Evolutionary conservation across 306 rosid genomes (phyloP).

Genomic region (Pueraria montana): DNA sequence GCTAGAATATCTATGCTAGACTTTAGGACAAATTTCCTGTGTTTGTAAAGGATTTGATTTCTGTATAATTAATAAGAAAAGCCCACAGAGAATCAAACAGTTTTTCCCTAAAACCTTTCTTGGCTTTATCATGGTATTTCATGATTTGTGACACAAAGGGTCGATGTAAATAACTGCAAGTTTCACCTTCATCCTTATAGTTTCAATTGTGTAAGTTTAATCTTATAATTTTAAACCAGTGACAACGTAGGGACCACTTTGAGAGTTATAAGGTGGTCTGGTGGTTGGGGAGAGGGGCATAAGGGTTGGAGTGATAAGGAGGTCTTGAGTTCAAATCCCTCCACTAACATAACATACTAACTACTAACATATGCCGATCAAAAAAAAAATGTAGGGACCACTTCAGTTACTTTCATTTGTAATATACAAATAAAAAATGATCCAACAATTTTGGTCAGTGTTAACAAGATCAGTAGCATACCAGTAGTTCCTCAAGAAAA

Average conservation of each 20-base stretch:
- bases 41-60: neutral
- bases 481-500: constrained; percentile 85
- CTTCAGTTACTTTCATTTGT: neutral
- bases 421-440: neutral
- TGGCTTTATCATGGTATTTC: neutral
- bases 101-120: neutral
- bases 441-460: neutral
- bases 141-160: neutral
- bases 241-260: neutral
- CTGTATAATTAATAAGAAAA: neutral
- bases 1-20: neutral
- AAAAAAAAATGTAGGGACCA: neutral
- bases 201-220: neutral
- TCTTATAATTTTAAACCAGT: neutral
- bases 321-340: too few species aligned
- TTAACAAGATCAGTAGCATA: constrained; percentile 47
- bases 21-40: neutral
- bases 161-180: neutral
- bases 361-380: too few species aligned
- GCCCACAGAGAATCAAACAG: neutral
- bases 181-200: neutral
- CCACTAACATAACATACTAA: too few species aligned
- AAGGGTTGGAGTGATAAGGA: too few species aligned
- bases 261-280: too few species aligned
- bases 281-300: too few species aligned